phyloP scores from a whole-genome alignment of 768 basidiomycete species.

The Mycena maculata region DNA sequence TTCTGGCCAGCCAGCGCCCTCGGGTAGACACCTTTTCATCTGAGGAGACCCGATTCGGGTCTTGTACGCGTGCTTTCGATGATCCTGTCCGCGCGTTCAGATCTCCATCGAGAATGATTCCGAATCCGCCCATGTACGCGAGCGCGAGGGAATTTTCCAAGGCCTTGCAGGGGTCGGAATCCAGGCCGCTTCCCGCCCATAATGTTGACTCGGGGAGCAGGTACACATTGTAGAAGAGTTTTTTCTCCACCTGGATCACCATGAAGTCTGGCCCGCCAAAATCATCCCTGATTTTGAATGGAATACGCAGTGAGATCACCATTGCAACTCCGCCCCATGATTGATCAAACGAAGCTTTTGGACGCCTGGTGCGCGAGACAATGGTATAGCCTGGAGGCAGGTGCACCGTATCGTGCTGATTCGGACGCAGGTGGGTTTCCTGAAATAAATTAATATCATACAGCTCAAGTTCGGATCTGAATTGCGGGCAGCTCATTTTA shows the following conservation, averaged over 20 bases:
- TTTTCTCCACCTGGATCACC: constrained; percentile 10
- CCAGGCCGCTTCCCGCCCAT: constrained; percentile 7
- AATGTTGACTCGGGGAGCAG: constrained; percentile 1
- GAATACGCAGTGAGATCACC: neutral
- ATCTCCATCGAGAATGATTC: neutral
- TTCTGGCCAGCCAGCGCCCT: neutral
- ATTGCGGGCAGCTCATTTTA: constrained; percentile 27
- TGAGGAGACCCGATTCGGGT: constrained; percentile 1
- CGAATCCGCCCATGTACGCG: constrained; percentile 9
- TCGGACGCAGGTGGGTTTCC: constrained; percentile 21
- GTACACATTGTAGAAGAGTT: constrained; percentile 16
- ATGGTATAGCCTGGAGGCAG: constrained; percentile 14
- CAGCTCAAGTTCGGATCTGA: neutral
- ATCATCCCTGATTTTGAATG: neutral
- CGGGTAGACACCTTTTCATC: neutral
- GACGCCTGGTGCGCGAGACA: constrained; percentile 8
- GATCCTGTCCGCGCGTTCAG: constrained; percentile 21
- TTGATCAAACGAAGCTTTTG: constrained; percentile 3
- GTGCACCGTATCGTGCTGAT: constrained; percentile 10
- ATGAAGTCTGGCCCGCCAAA: constrained; percentile 16
- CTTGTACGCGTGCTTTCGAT: neutral
- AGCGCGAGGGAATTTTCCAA: constrained; percentile 2
- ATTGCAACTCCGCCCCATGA: constrained; percentile 23
- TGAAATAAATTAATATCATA: no score
- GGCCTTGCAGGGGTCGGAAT: constrained; percentile 14